Evolutionary conservation across 495 filamentous ascomycete genomes (phyloP), one percentile per base, ranked within the genome.

Genomic region (Corynascus novoguineensis): DNA sequence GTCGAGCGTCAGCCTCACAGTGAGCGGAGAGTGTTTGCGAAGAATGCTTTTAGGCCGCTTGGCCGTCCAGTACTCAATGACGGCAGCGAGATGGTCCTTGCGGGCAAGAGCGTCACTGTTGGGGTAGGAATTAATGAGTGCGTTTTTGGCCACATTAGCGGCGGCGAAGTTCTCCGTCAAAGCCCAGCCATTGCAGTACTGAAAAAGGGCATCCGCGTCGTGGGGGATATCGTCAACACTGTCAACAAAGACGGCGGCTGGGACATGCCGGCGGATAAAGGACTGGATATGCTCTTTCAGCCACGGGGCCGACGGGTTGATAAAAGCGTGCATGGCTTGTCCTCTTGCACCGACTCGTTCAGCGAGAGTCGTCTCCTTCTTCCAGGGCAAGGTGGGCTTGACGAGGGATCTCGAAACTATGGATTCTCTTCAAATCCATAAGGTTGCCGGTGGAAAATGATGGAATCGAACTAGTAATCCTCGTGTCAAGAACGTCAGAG

Each of bases 1-100:
- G 68, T 92, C 88, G 31, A 92, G 74, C 53, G 90, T 86, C 46
- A 92, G 85, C 45, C 83, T 79, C n/a, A 85, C 82, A 0, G 80
- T 77, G 2, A 76, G 76, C 54, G 85, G 83, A 54, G 86, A 75
- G 52, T 86, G 78, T 12, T 71, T 63, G 28, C 68, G 72, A 5
- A 92, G 71, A 9, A 78, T 61, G 40, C 77, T 81, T 34, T 79
- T 71, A 0, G 88, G 84, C 60, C 87, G 69, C 59, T 92, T 92
- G 19, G 81, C 53, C 1, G 59, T 50, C 64, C 64, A 67, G 21
- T 55, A 61, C 45, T 67, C 64, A 21, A 67, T 59, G 22, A 60
- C 64, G 5, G 42, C 44, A 12, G 55, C 54, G 31, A 64, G 55
- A 32, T 58, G 50, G 60, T 65, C 60, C 46, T 65, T 65, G 22